phyloP scores from a whole-genome alignment of 1,284 basidiomycete species.

The Ustilago shanxiensis region DNA sequence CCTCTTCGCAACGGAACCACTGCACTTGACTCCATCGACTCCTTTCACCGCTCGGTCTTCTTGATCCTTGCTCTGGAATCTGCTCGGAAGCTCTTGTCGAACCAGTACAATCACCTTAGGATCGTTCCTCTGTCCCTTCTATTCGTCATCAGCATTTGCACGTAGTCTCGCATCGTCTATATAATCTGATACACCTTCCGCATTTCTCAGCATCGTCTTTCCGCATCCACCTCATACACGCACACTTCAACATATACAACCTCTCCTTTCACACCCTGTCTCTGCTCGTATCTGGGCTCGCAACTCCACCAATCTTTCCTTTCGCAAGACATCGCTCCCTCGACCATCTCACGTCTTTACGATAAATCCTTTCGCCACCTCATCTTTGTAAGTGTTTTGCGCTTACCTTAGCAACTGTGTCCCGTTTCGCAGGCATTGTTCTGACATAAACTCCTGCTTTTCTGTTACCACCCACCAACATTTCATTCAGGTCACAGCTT shows the following conservation, averaged over 20 bases:
- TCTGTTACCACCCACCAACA: neutral
- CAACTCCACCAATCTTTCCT: neutral
- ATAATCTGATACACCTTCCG: slow-evolving; percentile 6
- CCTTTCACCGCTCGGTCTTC: slow-evolving; percentile 5
- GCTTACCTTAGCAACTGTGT: neutral
- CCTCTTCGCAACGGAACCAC: slow-evolving; percentile 11
- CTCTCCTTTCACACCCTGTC: slow-evolving; percentile 6
- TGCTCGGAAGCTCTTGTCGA: slow-evolving; percentile 10
- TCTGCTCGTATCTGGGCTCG: slow-evolving; percentile 1
- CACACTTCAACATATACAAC: slow-evolving; percentile 1
- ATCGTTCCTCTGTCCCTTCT: slow-evolving; percentile 5
- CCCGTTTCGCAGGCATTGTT: neutral
- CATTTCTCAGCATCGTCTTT: slow-evolving; percentile 10
- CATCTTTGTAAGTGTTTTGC: neutral
- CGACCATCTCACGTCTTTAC: neutral
- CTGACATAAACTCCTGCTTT: neutral
- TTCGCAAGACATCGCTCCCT: neutral
- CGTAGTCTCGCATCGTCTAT: slow-evolving; percentile 18
- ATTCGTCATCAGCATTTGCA: slow-evolving; percentile 6
- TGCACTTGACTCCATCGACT: neutral
- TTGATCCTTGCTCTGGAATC: neutral
- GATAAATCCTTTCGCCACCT: neutral
- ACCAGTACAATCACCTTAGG: neutral
- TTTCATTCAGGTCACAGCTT: too few relatives aligned
- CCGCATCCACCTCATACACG: neutral